These are phyloP conservation scores for Aspergillus felis DNA, from an alignment of 2,329 filamentous ascomycete species.

Conservation along the genomic window DNA sequence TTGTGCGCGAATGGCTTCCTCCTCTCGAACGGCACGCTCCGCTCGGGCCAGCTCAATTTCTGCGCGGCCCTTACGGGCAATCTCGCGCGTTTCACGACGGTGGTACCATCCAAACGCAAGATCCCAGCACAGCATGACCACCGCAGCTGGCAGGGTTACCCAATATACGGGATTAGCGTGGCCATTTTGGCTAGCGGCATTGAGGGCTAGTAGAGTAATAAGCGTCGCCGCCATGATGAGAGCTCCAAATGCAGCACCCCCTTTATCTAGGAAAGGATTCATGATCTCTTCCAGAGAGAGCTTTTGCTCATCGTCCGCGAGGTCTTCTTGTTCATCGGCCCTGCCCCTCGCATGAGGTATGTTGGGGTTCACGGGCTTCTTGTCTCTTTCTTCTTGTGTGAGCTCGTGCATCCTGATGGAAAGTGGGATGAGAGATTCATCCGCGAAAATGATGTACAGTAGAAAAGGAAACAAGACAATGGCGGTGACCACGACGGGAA, in stretches of 20 bases:
- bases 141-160: conserved; percentile 65
- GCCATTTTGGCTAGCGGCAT: conserved; percentile 53
- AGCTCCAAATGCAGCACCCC: conserved; percentile 61
- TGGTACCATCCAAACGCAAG: conserved; percentile 60
- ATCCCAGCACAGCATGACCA: conserved; percentile 67
- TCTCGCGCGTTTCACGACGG: conserved; percentile 59
- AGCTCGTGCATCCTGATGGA: conserved; percentile 67
- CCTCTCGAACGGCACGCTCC: conserved; percentile 25
- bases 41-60: conserved; percentile 46
- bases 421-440: conserved; percentile 60
- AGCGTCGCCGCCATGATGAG: conserved; percentile 65
- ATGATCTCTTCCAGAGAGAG: conserved; percentile 68
- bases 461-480: conserved; percentile 67
- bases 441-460: conserved; percentile 64
- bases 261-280: conserved; percentile 69
- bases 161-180: conserved; percentile 60
- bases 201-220: conserved; percentile 62
- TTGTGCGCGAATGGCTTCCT: not conserved
- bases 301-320: conserved; percentile 51
- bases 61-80: conserved; percentile 54
- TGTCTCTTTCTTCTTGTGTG: conserved; percentile 52
- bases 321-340: conserved; percentile 49
- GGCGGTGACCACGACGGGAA: conserved; percentile 65
- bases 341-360: conserved; percentile 62
- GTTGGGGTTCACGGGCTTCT: conserved; percentile 66